phyloP scores from a whole-genome alignment of 2,329 filamentous ascomycete genomes.

The Mycogone perniciosa region DNA sequence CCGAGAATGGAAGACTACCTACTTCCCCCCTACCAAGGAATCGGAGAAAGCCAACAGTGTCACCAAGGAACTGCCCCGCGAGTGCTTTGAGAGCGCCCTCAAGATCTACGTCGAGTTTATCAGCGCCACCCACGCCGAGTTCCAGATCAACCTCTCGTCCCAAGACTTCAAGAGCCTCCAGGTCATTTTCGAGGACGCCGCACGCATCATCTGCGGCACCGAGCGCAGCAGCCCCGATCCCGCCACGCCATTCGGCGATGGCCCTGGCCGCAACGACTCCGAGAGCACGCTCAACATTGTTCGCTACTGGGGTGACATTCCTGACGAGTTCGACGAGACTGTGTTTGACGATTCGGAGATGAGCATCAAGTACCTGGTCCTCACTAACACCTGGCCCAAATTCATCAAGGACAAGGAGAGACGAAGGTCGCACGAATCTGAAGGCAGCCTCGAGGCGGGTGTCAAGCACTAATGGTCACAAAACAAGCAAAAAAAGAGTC shows the following conservation, averaged over 20 bases:
- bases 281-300: slow-evolving; percentile 21
- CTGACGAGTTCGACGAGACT: slow-evolving; percentile 41
- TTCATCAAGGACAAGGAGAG: slow-evolving; percentile 38
- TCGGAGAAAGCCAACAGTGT: slow-evolving; percentile 18
- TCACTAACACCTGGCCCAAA: slow-evolving; percentile 64
- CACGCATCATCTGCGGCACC: slow-evolving; percentile 38
- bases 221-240: slow-evolving; percentile 31
- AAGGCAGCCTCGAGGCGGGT: slow-evolving; percentile 12
- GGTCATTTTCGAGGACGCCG: slow-evolving; percentile 48
- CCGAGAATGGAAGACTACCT: slow-evolving; percentile 33
- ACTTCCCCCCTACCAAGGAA: slow-evolving; percentile 21
- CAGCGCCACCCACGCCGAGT: slow-evolving; percentile 54
- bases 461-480: not conserved
- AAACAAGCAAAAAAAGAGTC: no score
- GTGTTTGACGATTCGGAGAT: slow-evolving; percentile 56
- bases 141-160: slow-evolving; percentile 60
- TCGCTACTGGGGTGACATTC: slow-evolving; percentile 40
- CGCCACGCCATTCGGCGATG: slow-evolving; percentile 38
- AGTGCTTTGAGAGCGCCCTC: slow-evolving; percentile 51
- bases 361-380: slow-evolving; percentile 60
- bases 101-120: slow-evolving; percentile 58
- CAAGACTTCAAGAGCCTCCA: slow-evolving; percentile 49
- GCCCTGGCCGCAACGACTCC: slow-evolving; percentile 14
- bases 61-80: slow-evolving; percentile 33
- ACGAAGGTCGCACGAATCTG: slow-evolving; percentile 27